Base-by-base conservation (phyloP, 768 basidiomycete genomes). In the Rhodosporidiobolus sp. region DNA sequence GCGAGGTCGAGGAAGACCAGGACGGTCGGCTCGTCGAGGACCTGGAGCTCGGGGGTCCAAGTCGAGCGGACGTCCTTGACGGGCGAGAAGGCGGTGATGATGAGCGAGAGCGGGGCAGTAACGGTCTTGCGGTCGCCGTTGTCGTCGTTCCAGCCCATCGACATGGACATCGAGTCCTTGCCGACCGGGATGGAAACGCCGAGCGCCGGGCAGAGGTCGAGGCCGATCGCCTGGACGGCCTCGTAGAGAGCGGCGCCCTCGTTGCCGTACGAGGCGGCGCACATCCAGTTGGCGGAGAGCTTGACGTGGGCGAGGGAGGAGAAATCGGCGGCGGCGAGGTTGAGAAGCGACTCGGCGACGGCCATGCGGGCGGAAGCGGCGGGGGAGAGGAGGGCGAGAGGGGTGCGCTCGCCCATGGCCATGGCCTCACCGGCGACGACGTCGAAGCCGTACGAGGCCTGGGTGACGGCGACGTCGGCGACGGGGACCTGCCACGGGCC, bases 201-300 rank as follows among this genome's bases (percentile, higher is more conserved):
- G 20, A 98, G 85, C 9, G 87, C 88, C 10, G 96, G 96, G 80
- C 96, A 99, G 32, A 99, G 84, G 65, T 94, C 92, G 85, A 94
- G 86, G 19, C 95, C 96, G 57, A 98, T 86, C 11, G 96, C 91
- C 67, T 88, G 83, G 35, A 84, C 83, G 28, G 94, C 95, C 69
- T 89, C 91, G 81, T 95, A 98, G 66, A 99, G 84, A 19, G 86
- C 88, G 0, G 88, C 88, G 19, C 95, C 95, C 79, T 98, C 95
- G 90, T 77, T 87, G 84, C 79, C 69, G 70, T 90, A 90, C 16
- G 88, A 88, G 10, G 95, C 92, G 6, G 94, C 94, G 70, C 91
- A 93, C 96, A 99, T 99, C 96, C 96, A 99, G 81, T 99, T 99
- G 57, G 95, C 95, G 74, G 92, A 94, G n/a, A 99, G 85, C 82